phyloP scores from a whole-genome alignment of 805 yeast genomes.

The Teunomyces lycoperdinae region DNA sequence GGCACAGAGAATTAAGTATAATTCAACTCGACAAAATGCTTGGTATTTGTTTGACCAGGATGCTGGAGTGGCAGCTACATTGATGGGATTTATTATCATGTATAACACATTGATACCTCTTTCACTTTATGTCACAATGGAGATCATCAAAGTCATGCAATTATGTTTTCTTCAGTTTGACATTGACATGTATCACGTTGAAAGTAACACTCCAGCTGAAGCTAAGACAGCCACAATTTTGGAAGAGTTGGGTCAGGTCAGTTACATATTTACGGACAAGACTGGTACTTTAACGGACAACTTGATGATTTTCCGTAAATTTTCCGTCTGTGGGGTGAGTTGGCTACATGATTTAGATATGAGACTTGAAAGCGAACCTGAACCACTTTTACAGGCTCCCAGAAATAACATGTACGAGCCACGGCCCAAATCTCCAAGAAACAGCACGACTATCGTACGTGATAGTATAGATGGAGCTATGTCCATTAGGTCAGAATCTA shows the following conservation, averaged over 20 bases:
- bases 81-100: constrained; percentile 97
- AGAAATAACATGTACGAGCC: constrained; percentile 4
- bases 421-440: constrained; percentile 4
- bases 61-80: constrained; percentile 82
- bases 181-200: constrained; percentile 88
- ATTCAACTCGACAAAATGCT: constrained; percentile 34
- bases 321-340: constrained; percentile 82
- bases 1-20: constrained; percentile 62
- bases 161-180: constrained; percentile 80
- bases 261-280: constrained; percentile 91
- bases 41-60: constrained; percentile 79
- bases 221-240: constrained; percentile 93
- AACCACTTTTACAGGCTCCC: constrained; percentile 5
- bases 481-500: constrained; percentile 20
- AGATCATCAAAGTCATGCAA: constrained; percentile 88
- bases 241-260: constrained; percentile 96
- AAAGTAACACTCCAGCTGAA: constrained; percentile 86
- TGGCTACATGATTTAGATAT: constrained; percentile 80
- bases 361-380: constrained; percentile 23
- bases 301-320: constrained; percentile 85
- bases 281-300: constrained; percentile 97
- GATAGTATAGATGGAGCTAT: constrained; percentile 28
- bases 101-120: constrained; percentile 94
- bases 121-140: constrained; percentile 94
- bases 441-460: constrained; percentile 27